A percentile compares a stretch with the other conserved stretches of the same genome.
Conservation (phyloP, 768 basidiomycete genomes). For the Steccherinum ochraceum region DNA sequence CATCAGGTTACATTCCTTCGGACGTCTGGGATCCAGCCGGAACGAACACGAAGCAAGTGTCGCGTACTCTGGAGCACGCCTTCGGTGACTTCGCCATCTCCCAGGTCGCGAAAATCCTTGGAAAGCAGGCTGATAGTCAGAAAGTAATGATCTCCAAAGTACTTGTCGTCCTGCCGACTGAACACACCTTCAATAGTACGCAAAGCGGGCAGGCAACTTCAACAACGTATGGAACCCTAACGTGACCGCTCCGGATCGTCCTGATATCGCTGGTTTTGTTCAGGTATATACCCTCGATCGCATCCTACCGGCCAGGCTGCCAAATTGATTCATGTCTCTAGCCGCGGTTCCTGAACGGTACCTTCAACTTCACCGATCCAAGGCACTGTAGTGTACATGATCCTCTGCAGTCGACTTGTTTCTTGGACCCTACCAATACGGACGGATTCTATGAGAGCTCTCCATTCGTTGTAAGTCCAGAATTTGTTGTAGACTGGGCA, state of each 20-base stretch:
- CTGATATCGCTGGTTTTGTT: constrained; percentile 48
- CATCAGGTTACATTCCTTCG: constrained; percentile 25
- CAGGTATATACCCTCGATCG: constrained; percentile 34
- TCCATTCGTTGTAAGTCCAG: constrained; percentile 41
- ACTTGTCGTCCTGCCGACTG: too few relatives aligned
- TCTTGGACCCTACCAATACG: constrained; percentile 44
- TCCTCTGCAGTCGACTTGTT: constrained; percentile 50
- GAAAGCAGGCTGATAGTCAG: constrained; percentile 39
- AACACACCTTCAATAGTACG: too few relatives aligned
- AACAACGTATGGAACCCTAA: constrained; percentile 55
- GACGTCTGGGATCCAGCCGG: constrained; percentile 35
- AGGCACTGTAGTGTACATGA: constrained; percentile 62
- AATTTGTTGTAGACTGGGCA: background rate
- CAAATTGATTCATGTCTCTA: constrained; percentile 18
- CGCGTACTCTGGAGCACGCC: constrained; percentile 57
- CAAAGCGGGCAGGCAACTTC: constrained; percentile 49
- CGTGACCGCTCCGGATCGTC: constrained; percentile 41
- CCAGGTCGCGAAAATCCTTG: constrained; percentile 53
- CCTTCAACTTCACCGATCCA: constrained; percentile 60
- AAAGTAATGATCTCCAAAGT: constrained; percentile 43
- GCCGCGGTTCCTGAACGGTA: constrained; percentile 51
- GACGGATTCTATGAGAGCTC: constrained; percentile 67
- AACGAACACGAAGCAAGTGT: constrained; percentile 56
- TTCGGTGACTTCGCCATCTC: constrained; percentile 62
- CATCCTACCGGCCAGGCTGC: too few relatives aligned